Percentiles rank a stretch among this genome's conserved stretches.
Conservation (phyloP, 2,329 filamentous ascomycete species). For the Fusarium sp. region DNA sequence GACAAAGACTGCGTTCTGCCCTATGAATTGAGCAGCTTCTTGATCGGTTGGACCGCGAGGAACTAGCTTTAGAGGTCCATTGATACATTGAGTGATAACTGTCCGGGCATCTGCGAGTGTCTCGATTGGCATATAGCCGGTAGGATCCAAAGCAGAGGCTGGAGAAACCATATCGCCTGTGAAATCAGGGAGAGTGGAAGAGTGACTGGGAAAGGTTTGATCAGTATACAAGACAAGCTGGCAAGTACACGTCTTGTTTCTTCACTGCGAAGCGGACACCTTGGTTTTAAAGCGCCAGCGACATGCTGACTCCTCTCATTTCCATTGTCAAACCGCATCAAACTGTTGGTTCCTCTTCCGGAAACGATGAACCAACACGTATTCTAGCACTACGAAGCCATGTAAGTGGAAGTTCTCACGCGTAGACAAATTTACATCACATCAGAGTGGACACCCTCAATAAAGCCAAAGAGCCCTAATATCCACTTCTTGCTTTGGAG, state of each 20-base stretch:
- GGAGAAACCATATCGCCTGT: background rate
- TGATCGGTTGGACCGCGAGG: background rate
- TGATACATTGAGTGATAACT: background rate
- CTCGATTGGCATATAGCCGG: background rate
- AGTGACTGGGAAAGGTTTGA: background rate
- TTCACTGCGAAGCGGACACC: background rate
- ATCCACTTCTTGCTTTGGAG: background rate
- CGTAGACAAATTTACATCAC: background rate
- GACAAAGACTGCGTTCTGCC: background rate
- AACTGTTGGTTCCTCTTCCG: constrained; percentile 6
- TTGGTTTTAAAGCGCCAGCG: background rate
- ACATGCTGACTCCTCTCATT: background rate
- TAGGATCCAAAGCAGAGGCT: background rate
- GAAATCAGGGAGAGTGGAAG: background rate
- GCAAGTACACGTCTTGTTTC: background rate
- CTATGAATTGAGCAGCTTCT: background rate
- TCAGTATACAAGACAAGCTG: background rate
- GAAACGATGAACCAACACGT: background rate
- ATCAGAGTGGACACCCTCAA: background rate
- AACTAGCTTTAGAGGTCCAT: background rate
- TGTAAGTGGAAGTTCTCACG: too few relatives aligned
- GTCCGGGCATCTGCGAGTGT: background rate
- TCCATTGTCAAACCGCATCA: background rate
- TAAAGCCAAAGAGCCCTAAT: constrained; percentile 4
- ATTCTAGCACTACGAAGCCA: too few relatives aligned